Evolutionary conservation across 768 basidiomycete genomes (phyloP).

Genomic region (Tulasnella sp.): DNA sequence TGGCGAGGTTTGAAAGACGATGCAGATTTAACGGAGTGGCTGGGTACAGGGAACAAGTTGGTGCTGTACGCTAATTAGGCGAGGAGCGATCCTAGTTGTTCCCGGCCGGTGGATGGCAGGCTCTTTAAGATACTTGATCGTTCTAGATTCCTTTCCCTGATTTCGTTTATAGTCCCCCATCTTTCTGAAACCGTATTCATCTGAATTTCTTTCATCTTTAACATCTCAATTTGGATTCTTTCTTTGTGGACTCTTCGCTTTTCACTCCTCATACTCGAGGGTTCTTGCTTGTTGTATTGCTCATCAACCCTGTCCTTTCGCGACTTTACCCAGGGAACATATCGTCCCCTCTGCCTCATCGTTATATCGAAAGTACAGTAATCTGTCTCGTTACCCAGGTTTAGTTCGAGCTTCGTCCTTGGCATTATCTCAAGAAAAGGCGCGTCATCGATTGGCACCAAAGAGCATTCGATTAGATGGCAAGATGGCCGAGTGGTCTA

Average conservation of each 20-base stretch:
- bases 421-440: not conserved
- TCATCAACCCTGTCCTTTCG: not conserved
- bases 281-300: not conserved
- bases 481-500: conserved; percentile 25
- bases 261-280: not conserved
- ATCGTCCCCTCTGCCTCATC: not conserved
- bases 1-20: conserved; percentile 60
- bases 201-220: not conserved
- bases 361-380: conserved; percentile 8
- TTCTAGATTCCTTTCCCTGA: not conserved
- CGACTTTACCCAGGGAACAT: not conserved
- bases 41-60: conserved; percentile 75
- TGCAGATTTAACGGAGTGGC: conserved; percentile 63
- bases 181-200: too few species aligned
- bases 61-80: conserved; percentile 50
- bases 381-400: not conserved
- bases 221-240: not conserved
- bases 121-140: not conserved
- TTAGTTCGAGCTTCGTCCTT: conserved; percentile 17
- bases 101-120: not conserved
- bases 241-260: not conserved
- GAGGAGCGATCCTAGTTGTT: not conserved
- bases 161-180: too few species aligned
- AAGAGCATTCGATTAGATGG: not conserved
- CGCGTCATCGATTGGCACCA: too few species aligned